Evolutionary conservation across 371 early-diverging fungal species (phyloP).

Genomic region (Circinella umbellata): DNA sequence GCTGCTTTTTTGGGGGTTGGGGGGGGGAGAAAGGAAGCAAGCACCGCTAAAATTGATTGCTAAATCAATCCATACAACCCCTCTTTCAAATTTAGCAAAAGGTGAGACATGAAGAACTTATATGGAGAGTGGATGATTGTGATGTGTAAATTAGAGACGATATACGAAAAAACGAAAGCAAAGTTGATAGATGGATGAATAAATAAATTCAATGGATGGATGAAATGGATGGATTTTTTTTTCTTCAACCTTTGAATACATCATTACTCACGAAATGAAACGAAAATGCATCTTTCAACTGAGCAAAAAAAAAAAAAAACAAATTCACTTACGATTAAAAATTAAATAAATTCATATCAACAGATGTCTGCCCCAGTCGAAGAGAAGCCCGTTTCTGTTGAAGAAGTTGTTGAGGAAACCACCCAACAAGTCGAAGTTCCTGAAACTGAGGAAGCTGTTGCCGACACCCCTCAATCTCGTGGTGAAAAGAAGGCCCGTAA

Average conservation of each 20-base stretch:
- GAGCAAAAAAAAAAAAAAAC: too few species aligned
- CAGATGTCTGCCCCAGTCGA: slow-evolving; percentile 35
- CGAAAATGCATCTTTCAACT: too few species aligned
- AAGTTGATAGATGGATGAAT: too few species aligned
- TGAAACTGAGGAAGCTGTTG: slow-evolving; percentile 31
- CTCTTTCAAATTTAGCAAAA: slow-evolving; percentile 4
- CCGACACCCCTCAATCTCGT: slow-evolving; percentile 67
- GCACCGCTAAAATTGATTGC: not conserved
- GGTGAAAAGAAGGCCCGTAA: slow-evolving; percentile 97
- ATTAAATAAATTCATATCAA: too few species aligned
- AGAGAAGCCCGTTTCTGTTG: slow-evolving; percentile 31
- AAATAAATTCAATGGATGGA: not conserved
- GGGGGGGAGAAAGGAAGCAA: too few species aligned
- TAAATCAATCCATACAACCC: not conserved
- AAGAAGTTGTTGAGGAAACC: slow-evolving; percentile 30
- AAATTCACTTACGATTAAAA: too few species aligned
- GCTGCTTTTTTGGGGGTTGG: too few species aligned
- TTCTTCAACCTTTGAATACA: too few species aligned
- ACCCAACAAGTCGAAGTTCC: slow-evolving; percentile 17
- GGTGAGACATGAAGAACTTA: not conserved
- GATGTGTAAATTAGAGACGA: too few species aligned
- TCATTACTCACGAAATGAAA: too few species aligned
- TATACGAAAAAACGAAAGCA: too few species aligned
- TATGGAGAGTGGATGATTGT: not conserved
- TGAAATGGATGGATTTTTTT: not conserved